These are phyloP conservation scores for Hysterangium stoloniferum DNA, from an alignment of 768 basidiomycete species.

Conservation along the genomic window DNA sequence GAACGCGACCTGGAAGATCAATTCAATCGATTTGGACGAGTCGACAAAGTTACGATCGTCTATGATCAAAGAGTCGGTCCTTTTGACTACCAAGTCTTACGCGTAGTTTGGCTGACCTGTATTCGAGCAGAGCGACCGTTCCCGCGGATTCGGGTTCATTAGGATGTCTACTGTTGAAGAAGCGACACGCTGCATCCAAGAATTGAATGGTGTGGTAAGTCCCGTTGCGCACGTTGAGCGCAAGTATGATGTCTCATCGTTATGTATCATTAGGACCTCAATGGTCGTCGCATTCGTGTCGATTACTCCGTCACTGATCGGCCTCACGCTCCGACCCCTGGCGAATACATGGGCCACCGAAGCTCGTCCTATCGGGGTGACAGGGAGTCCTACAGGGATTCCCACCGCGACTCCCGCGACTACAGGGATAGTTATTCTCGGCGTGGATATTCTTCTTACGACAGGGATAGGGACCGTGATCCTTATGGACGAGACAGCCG, in stretches of 20 bases:
- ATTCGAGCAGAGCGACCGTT: conserved; percentile 74
- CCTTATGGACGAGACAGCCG: conserved; percentile 62
- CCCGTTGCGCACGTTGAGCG: not conserved
- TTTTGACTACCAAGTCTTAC: not conserved
- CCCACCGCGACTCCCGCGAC: conserved; percentile 34
- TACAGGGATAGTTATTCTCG: conserved; percentile 34
- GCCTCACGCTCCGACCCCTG: conserved; percentile 93
- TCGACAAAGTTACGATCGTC: conserved; percentile 94
- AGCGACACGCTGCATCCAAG: conserved; percentile 78
- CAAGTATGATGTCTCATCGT: not conserved
- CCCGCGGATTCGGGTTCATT: conserved; percentile 97
- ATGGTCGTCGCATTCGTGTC: conserved; percentile 93
- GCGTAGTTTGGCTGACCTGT: conserved; percentile 9
- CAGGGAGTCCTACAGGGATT: conserved; percentile 27
- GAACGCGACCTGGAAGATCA: conserved; percentile 94
- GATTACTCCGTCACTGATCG: conserved; percentile 93
- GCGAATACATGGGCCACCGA: conserved; percentile 94
- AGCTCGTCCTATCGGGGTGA: conserved; percentile 39
- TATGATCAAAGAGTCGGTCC: conserved; percentile 88
- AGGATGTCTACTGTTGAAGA: conserved; percentile 87
- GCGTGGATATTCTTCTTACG: conserved; percentile 27
- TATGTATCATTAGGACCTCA: conserved; percentile 57
- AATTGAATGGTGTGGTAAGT: conserved; percentile 87
- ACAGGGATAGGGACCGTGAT: conserved; percentile 44
- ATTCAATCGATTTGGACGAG: conserved; percentile 80